These are phyloP conservation scores for Fusarium sublunatum DNA, from an alignment of 2,329 filamentous ascomycete genomes.

Conservation along the genomic window DNA sequence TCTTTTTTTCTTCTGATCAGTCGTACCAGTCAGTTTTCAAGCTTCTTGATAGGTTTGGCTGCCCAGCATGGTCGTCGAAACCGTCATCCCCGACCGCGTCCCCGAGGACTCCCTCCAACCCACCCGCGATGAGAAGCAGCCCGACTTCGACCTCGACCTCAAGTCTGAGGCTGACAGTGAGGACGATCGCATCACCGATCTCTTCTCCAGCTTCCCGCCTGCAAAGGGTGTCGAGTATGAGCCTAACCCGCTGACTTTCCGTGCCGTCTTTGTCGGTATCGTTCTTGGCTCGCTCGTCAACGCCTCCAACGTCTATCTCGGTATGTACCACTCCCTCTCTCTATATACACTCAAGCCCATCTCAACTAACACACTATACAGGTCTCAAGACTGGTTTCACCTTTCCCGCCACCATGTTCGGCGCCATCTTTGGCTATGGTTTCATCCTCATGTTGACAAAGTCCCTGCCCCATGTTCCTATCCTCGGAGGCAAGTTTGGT, in stretches of 20 bases:
- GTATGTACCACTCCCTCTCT: constrained; percentile 47
- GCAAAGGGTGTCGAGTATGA: constrained; percentile 57
- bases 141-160: constrained; percentile 39
- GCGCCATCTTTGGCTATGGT: constrained; percentile 69
- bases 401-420: constrained; percentile 60
- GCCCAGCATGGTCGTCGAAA: constrained; percentile 37
- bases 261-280: constrained; percentile 66
- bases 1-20: not conserved
- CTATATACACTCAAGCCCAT: no score
- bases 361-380: constrained; percentile 24
- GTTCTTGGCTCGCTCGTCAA: constrained; percentile 69
- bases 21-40: constrained; percentile 22
- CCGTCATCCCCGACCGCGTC: constrained; percentile 28
- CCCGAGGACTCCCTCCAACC: constrained; percentile 33
- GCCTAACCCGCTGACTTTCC: constrained; percentile 63
- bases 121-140: constrained; percentile 43
- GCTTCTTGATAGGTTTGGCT: constrained; percentile 1
- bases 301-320: constrained; percentile 71
- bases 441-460: constrained; percentile 66
- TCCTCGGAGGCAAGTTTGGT: constrained; percentile 66
- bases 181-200: constrained; percentile 50
- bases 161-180: constrained; percentile 45
- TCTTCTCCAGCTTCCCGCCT: constrained; percentile 56
- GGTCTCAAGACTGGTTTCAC: constrained; percentile 65
- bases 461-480: constrained; percentile 60